These are phyloP conservation scores for Nevesoporus exiguus DNA, from an alignment of 768 basidiomycete genomes.

Conservation along the genomic window DNA sequence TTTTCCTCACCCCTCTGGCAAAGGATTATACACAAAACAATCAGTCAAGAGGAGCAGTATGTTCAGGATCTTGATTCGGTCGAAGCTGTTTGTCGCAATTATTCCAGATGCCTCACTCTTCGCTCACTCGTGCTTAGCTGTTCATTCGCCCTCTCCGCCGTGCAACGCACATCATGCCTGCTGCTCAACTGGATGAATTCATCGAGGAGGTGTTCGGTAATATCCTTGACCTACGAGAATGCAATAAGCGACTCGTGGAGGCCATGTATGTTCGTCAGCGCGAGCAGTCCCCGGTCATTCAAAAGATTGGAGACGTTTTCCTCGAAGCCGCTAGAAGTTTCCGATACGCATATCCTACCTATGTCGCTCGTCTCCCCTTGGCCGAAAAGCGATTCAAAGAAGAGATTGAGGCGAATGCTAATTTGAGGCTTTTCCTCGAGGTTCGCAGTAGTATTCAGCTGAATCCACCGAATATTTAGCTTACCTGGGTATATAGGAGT, in stretches of 20 bases:
- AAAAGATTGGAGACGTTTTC: constrained; percentile 86
- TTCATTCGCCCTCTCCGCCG: constrained; percentile 54
- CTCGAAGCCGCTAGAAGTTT: constrained; percentile 86
- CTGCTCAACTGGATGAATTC: constrained; percentile 68
- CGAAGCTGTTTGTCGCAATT: constrained; percentile 50
- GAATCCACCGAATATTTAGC: neutral
- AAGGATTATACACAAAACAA: constrained; percentile 80
- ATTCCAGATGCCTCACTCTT: constrained; percentile 33
- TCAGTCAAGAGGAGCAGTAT: constrained; percentile 87
- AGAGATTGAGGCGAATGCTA: constrained; percentile 76
- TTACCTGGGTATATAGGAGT: constrained; percentile 17
- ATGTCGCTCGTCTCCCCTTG: constrained; percentile 78
- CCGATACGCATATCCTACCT: constrained; percentile 79
- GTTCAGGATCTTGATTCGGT: constrained; percentile 82
- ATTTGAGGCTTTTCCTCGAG: constrained; percentile 84
- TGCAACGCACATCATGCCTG: constrained; percentile 56
- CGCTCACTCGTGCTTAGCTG: constrained; percentile 32
- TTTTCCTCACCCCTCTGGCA: neutral
- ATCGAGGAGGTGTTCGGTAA: constrained; percentile 90
- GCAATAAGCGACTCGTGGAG: constrained; percentile 79
- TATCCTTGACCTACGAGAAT: constrained; percentile 80
- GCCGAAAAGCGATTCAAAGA: constrained; percentile 88
- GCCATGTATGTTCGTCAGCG: constrained; percentile 79
- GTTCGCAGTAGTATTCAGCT: constrained; percentile 36
- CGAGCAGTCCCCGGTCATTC: constrained; percentile 81